Base-by-base conservation (phyloP, 2,329 filamentous ascomycete species). In the Hypoxylon rubiginosum region DNA sequence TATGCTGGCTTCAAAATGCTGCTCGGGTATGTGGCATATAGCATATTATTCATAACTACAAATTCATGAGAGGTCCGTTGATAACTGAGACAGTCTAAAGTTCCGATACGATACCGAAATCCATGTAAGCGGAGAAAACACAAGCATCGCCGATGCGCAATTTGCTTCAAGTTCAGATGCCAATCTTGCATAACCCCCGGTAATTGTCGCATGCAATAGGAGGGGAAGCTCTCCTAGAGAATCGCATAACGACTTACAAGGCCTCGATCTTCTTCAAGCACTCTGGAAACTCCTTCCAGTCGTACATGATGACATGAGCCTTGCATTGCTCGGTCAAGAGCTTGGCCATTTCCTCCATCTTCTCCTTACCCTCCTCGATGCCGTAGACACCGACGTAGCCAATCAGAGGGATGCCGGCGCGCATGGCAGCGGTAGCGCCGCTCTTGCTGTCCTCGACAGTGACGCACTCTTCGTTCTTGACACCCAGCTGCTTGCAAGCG, bases 361-460 rank as follows among this genome's bases (percentile, higher is more conserved):
- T 83, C 62, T 82, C 80, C 52, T 77, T 75, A 55, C 80, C 82
- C 41, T 83, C 80, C 59, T 78, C 76, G 59, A 78, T 77, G 60
- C 76, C 76, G 55, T 78, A 78, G 58, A 88, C 88, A 58, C 91
- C 91, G 45, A 92, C 89, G 79, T 93, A 93, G 64, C 86, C 91
- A 72, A 93, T 89, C 70, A 88, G 85, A n/a, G 85, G 88, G 71
- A 93, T 92, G 32, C 85, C 85, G 19, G 91, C 91, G 67, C 88
- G 84, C 78, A 90, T 88, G 71, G 90, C 91, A 62, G 89, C 90
- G 61, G 88, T 87, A 58, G 90, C 87, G 70, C 91, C 91, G 66
- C 87, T 90, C 83, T 89, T 90, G 82, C 87, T 90, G 82, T 93
- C 91, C 81, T 93, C 91, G 62, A 93, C 84, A 6, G 91, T 89